These are phyloP conservation scores for Geotrichum cucujoidarum DNA, from an alignment of 1,139 yeast genomes.

Conservation along the genomic window DNA sequence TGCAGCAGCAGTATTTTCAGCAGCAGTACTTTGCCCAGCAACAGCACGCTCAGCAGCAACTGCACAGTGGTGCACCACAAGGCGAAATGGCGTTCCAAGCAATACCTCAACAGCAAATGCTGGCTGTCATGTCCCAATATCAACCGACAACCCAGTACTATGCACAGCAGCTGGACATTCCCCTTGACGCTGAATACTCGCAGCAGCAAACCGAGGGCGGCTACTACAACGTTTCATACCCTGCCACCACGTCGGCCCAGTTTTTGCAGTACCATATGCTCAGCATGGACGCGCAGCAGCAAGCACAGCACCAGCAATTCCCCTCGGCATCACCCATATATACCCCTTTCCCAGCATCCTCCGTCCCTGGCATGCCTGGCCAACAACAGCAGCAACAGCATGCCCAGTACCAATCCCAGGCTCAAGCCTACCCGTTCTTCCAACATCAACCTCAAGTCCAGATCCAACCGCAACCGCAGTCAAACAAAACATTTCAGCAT, in stretches of 20 bases:
- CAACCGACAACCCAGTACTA: not conserved
- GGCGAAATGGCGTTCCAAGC: not conserved
- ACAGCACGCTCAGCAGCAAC: slow-evolving; percentile 8
- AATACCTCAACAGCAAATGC: slow-evolving; percentile 3
- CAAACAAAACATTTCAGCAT: not conserved
- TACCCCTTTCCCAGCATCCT: not conserved
- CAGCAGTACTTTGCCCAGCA: slow-evolving; percentile 5
- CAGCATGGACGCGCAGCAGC: slow-evolving; percentile 6
- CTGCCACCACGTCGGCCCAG: not conserved
- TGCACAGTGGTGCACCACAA: not conserved
- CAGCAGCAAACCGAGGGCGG: not conserved
- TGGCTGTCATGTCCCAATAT: not conserved
- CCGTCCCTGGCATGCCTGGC: not conserved
- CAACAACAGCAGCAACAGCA: not conserved
- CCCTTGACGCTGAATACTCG: not conserved
- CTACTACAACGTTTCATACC: slow-evolving; percentile 4
- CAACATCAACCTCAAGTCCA: not conserved
- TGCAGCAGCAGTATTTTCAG: slow-evolving; percentile 8
- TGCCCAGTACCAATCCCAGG: not conserved
- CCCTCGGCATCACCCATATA: slow-evolving; percentile 2
- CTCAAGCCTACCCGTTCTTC: no score
- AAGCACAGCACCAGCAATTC: slow-evolving; percentile 6
- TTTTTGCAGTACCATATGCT: slow-evolving; percentile 3
- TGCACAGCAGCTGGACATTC: not conserved
- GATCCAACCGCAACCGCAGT: not conserved